These are phyloP conservation scores for Pholiota microspora DNA, from an alignment of 768 basidiomycete genomes.

Conservation along the genomic window DNA sequence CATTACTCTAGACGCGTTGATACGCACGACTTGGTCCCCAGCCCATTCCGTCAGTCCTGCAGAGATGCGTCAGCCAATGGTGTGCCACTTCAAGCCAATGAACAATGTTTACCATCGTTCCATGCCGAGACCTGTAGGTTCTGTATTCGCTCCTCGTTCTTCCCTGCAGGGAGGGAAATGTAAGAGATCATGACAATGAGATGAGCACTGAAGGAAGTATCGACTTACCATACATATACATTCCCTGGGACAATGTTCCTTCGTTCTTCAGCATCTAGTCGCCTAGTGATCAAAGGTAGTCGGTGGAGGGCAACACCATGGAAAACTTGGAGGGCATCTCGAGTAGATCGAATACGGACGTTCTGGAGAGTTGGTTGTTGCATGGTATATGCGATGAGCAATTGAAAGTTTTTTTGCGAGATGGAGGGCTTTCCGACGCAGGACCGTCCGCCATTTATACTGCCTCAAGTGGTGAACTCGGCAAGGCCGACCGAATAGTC, in stretches of 20 bases:
- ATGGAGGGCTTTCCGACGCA: conserved; percentile 18
- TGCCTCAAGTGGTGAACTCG: conserved; percentile 28
- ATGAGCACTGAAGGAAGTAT: neutral
- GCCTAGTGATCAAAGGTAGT: conserved; percentile 75
- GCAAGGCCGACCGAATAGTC: conserved; percentile 36
- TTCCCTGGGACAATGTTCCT: conserved; percentile 71
- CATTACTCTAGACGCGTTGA: conserved; percentile 11
- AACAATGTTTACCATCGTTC: conserved; percentile 61
- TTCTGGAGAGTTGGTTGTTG: conserved; percentile 75
- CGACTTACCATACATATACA: conserved; percentile 69
- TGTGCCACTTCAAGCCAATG: neutral
- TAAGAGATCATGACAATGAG: neutral
- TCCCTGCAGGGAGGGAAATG: conserved; percentile 41
- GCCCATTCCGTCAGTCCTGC: conserved; percentile 64
- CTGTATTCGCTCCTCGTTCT: conserved; percentile 81
- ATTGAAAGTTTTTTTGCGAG: conserved; percentile 12
- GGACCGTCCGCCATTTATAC: conserved; percentile 17
- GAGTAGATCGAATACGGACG: conserved; percentile 74
- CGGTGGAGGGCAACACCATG: conserved; percentile 67
- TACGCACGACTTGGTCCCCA: conserved; percentile 83
- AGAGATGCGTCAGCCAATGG: conserved; percentile 1
- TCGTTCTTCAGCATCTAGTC: conserved; percentile 81
- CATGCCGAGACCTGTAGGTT: conserved; percentile 81
- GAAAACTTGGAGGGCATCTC: conserved; percentile 82
- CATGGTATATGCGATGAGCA: conserved; percentile 37